Conservation (phyloP, 805 yeast genomes). For the Ogataea philodendri region DNA sequence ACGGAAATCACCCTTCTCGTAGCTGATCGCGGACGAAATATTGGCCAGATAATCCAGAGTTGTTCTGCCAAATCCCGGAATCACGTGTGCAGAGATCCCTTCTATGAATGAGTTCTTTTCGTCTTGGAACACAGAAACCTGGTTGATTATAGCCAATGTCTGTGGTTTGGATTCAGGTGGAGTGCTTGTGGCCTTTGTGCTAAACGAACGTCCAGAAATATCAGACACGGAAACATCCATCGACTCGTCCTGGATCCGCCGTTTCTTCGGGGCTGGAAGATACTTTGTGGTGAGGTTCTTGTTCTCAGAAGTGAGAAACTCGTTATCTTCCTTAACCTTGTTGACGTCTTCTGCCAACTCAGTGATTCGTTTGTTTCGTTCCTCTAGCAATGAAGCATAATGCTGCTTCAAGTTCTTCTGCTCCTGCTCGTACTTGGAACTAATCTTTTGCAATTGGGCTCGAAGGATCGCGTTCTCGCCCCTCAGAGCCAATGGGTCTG, state of each 20-base stretch:
- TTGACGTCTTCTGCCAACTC: conserved; percentile 36
- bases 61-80: conserved; percentile 35
- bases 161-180: conserved; percentile 6
- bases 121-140: conserved; percentile 33
- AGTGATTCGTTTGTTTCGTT: conserved; percentile 25
- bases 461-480: conserved; percentile 84
- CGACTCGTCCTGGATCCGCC: conserved; percentile 23
- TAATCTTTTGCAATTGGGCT: conserved; percentile 53
- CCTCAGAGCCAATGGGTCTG: conserved; percentile 34
- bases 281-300: conserved; percentile 32
- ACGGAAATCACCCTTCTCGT: conserved; percentile 25
- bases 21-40: conserved; percentile 33
- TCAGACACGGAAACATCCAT: conserved; percentile 5
- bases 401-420: conserved; percentile 38
- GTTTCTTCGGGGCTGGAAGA: conserved; percentile 26
- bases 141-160: conserved; percentile 30
- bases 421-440: conserved; percentile 37
- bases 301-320: conserved; percentile 51
- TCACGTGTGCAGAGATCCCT: conserved; percentile 32
- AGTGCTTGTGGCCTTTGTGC: conserved; percentile 4
- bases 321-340: conserved; percentile 51
- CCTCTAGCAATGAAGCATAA: conserved; percentile 21
- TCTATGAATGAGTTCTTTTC: conserved; percentile 43
- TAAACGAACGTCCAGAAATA: conserved; percentile 1
- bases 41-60: conserved; percentile 36